Base-by-base conservation (phyloP, 352 stramenopile species). In the Phytopythium kandeliae region DNA sequence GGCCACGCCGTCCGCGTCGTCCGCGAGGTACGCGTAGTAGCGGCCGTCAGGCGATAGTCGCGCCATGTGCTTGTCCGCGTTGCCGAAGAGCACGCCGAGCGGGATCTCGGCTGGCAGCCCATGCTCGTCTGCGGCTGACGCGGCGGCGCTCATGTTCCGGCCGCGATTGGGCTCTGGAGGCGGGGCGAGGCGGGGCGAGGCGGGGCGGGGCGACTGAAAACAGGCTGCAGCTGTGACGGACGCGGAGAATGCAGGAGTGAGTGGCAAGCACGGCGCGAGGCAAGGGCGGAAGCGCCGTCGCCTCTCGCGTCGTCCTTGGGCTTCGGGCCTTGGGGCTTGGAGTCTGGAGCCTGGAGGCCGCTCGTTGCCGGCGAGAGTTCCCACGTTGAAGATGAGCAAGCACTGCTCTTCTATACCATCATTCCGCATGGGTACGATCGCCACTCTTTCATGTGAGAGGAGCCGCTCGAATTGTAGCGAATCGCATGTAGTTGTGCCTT, bases 1-100 rank as follows among this genome's bases (percentile, higher is more conserved):
- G 25, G 58, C 63, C 22, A 80, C 67, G 47, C 70, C 70, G n/a
- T 71, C 51, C 11, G 45, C 51, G 33, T 48, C 57, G 34, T 76
- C 66, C 17, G 70, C 65, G 17, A 80, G 36, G 65, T 71, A 80
- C 22, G 70, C 70, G 54, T 74, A 69, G 59, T 69, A 74, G 28
- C 62, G 64, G 34, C 70, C 70, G 49, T 78, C 60, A 13, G 70
- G 67, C n/a, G 70, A 78, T 30, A 81, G 54, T 16, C 62, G 67
- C 30, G 67, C 51, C 58, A 70, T 60, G 35, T 60, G 61, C 59
- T 75, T 68, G 67, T 78, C 70, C 10, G 70, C 38, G 51, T 75
- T 75, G 53, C 70, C 67, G 30, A 71, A 81, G 35, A 81, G 59
- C 44, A 74, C 67, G 21, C 67, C 60, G 31, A 78, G 62, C 49